Base-by-base conservation (phyloP, 208 protist species). In the Leishmania tropica region DNA sequence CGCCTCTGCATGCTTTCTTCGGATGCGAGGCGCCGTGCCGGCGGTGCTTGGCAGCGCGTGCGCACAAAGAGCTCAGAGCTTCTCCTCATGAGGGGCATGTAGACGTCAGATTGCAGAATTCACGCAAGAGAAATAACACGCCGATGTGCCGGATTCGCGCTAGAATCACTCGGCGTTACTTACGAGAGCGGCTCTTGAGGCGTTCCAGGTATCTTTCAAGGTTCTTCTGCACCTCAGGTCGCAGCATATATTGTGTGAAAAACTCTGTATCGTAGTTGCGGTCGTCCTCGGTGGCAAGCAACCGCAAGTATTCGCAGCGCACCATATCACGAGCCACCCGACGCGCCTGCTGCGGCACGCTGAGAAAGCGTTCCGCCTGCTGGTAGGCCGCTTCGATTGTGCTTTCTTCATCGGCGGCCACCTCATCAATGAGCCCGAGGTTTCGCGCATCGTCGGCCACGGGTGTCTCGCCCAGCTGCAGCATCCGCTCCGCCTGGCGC, bases 391-490 rank as follows among this genome's bases (percentile, higher is more conserved):
- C 84, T 47, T 88, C 92, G 19, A 90, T 70, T 2, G 86, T 76
- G 79, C 75, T 75, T 77, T 89, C 88, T 10, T 92, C 89, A 62
- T 90, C 88, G 5, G 83, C 72, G 40, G 86, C 90, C 3, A 96
- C 92, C 47, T 85, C 83, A 75, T 97, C 94, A 11, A 96, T 84
- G 13, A 97, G 84, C 13, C 92, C 92, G 1, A 96, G 37, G 51
- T 83, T 81, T 42, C 90, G 86, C 35, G 94, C 94, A 64, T 94
- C 91, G 17, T 92, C 88, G 3, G 94, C 91, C 13, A 85, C 87
- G 21, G 92, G 91, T 17, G 90, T 93, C 80, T 96, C 92, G 15
- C 94, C 94, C 21, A 93, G 88, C 84, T 95, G 92, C 72, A 97
- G 90, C 87, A 94, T 90, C 42, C 85, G 81, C 89, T 97, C 94